A percentile compares a stretch with the other conserved stretches of the same genome.
phyloP scores from a whole-genome alignment of 2,329 filamentous ascomycete genomes.

The Basipetospora chlamydospora region DNA sequence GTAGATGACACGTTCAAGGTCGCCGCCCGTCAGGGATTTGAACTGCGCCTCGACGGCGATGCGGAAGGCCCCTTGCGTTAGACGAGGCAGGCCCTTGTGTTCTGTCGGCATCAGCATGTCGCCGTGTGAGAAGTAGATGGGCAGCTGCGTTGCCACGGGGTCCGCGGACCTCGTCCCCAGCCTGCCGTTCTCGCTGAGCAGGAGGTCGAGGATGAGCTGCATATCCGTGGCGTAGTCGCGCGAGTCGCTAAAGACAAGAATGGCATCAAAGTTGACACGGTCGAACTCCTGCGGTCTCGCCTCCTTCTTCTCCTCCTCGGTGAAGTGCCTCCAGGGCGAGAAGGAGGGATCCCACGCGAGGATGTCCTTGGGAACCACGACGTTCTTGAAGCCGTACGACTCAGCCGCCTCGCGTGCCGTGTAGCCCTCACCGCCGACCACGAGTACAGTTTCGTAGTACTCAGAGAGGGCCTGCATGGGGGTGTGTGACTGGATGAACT shows the following conservation, averaged over 20 bases:
- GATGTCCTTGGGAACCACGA: slow-evolving; percentile 78
- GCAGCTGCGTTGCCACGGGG: slow-evolving; percentile 61
- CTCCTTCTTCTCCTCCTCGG: slow-evolving; percentile 42
- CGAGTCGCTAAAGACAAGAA: slow-evolving; percentile 91
- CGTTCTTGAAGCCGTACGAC: slow-evolving; percentile 59
- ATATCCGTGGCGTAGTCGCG: slow-evolving; percentile 90
- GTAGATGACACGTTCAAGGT: slow-evolving; percentile 51
- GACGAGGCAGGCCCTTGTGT: slow-evolving; percentile 68
- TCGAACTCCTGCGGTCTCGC: slow-evolving; percentile 50
- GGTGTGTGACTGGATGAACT: slow-evolving; percentile 62
- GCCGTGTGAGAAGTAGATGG: slow-evolving; percentile 76
- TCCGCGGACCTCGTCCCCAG: slow-evolving; percentile 64
- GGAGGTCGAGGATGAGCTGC: slow-evolving; percentile 68
- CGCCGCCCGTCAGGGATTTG: slow-evolving; percentile 52
- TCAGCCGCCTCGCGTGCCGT: slow-evolving; percentile 12
- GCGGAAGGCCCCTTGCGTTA: slow-evolving; percentile 85
- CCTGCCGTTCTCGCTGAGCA: slow-evolving; percentile 62
- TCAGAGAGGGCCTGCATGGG: slow-evolving; percentile 47
- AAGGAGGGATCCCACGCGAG: slow-evolving; percentile 57
- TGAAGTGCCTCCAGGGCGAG: slow-evolving; percentile 68
- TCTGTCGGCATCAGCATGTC: slow-evolving; percentile 81
- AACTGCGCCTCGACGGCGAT: slow-evolving; percentile 71
- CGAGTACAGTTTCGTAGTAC: slow-evolving; percentile 49
- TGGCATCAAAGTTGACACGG: slow-evolving; percentile 64
- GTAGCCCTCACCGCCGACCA: slow-evolving; percentile 62